Base-by-base conservation (phyloP, 176 grass and related monocot genomes). In the Carex pumila region DNA sequence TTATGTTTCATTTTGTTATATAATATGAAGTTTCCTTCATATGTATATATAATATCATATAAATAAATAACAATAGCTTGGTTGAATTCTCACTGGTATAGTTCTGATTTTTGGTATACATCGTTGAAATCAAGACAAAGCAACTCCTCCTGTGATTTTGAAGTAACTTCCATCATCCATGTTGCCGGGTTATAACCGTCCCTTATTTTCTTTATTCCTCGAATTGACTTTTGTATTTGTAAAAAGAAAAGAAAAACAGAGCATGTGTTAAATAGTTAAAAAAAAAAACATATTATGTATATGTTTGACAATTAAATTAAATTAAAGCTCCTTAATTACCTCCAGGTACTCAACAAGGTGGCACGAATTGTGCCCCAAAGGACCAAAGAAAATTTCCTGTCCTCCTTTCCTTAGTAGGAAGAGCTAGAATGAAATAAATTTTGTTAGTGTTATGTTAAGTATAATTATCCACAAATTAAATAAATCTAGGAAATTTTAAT, bases 181-280 rank as follows among this genome's bases (percentile, higher is more conserved):
- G 94, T 97, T 17, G 94, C 92, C 21, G 94, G 94, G 66, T 97
- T 97, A 29, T 97, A 97, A 21, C 94, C 91, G 64, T 97, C 88
- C 89, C 85, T 91, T 72, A 97, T 97, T 79, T 90, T 90, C 61
- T 30, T 78, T n/a, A 97, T 86, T 80, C 91, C 91, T 66, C 89
- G 57, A 3, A 93, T 88, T 80, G 63, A 88, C 94, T 96, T 65
- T 43, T 49, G 2, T 45, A 8, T 45, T 6, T 45, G 6, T 7
- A 45, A 82, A 60, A 74, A 79, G 54, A 3, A 82, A 84, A 2
- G 31, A 41, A 50, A 12, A 78, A 0, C 53, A 41, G 17, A 41
- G 18, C 31, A 84, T 70, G 68, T 29, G 7, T 12, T 32, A 66
- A 7, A 84, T 22, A 69, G 77, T 47, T 17, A 53, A 77, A 6